Base-by-base conservation (phyloP, 176 grass and related monocot species). In the Secale cereale region DNA sequence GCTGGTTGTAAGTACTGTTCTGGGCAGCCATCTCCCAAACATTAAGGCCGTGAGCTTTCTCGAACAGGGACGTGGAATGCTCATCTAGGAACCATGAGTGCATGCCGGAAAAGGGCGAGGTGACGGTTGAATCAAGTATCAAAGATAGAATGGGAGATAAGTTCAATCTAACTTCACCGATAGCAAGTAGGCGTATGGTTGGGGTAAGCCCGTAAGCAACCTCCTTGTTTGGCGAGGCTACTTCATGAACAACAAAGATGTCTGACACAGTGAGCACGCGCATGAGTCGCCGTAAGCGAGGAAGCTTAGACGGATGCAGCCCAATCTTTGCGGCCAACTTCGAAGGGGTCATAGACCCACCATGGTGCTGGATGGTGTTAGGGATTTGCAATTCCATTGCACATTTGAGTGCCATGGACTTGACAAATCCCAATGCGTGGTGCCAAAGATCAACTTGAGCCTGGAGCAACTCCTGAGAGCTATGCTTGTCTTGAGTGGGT, bases 331-430 rank as follows among this genome's bases (percentile, higher is more conserved):
- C 1, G 50, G 70, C 78, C 28, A 92, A 79, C 27, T 81, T 56
- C 8, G 87, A 40, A 39, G 88, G 66, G 15, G 83, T 84, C 33
- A 76, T 69, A 30, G 78, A 7, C 3, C 70, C 71, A 26, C 90
- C 87, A 35, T 89, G 32, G 79, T 50, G 25, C 22, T 89, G 79
- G 79, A 92, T 92, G 79, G 74, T 69, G 63, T 86, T 67, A 28
- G 83, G 65, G 54, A 92, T 86, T 31, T 76, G 59, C 59, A 92
- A 59, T 22, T 92, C 83, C 32, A 89, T 76, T 39, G 84, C 91
- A 81, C 87, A 89, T 63, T 84, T 92, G 76, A 92, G 33, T 40
- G 65, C 23, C 84, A 89, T 81, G 59, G 83, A 87, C 63, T 70
- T 84, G 87, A 86, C 20, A 64, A 77, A 89, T 52, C 74, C 66